Evolutionary conservation across 352 stramenopile species (phyloP).

Genomic region (Phytopythium montanum): DNA sequence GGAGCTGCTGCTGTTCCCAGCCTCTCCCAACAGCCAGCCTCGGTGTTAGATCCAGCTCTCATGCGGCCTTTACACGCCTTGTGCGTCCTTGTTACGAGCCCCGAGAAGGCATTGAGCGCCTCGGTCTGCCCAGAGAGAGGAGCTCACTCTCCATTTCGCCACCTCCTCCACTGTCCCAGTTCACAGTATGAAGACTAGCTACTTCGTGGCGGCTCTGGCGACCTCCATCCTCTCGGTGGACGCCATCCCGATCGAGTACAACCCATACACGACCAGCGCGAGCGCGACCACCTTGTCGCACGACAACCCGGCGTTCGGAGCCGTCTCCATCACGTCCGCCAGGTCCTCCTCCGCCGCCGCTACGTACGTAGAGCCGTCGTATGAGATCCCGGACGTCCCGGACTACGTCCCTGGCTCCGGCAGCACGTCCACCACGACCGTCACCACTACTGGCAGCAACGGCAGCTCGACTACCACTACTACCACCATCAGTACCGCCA

Average conservation of each 20-base stretch:
- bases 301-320: slow-evolving; percentile 21
- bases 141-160: neutral
- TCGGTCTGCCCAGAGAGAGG: neutral
- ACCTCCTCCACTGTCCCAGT: neutral
- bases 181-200: neutral
- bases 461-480: neutral
- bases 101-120: neutral
- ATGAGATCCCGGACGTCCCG: slow-evolving; percentile 12
- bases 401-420: slow-evolving; percentile 13
- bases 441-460: slow-evolving; percentile 1
- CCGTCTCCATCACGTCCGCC: slow-evolving; percentile 11
- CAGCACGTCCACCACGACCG: slow-evolving; percentile 7
- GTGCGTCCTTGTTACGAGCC: neutral
- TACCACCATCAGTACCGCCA: slow-evolving; percentile 4
- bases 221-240: neutral
- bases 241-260: slow-evolving; percentile 26
- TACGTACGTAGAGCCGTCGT: slow-evolving; percentile 15
- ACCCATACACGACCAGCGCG: slow-evolving; percentile 23
- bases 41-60: neutral
- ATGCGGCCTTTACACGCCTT: neutral
- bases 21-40: neutral
- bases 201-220: neutral
- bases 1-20: neutral
- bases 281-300: slow-evolving; percentile 24
- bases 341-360: slow-evolving; percentile 4